Percentiles rank a stretch among this genome's conserved stretches.
Evolutionary conservation across 805 yeast genomes (phyloP).

Genomic region (Myxozyma melibiosi): DNA sequence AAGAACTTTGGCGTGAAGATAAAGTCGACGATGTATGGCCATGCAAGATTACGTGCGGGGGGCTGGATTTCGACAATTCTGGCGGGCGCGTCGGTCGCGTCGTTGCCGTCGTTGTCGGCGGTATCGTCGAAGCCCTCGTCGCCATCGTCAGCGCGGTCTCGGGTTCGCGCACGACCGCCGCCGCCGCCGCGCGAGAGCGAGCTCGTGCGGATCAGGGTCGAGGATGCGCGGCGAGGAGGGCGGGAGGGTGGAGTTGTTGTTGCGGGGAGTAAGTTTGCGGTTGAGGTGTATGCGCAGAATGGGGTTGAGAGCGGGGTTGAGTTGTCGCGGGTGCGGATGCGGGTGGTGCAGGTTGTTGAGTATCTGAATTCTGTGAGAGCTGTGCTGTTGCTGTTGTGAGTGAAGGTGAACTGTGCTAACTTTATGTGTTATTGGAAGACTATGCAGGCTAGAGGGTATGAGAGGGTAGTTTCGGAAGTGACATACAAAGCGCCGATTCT

Average conservation of each 20-base stretch:
- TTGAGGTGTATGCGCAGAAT: not conserved
- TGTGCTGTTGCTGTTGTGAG: not conserved
- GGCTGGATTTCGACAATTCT: not conserved
- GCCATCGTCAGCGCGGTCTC: too few relatives aligned
- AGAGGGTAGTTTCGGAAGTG: slow-evolving; percentile 11
- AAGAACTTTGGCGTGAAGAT: too few relatives aligned
- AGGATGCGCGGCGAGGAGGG: not conserved
- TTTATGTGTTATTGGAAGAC: not conserved
- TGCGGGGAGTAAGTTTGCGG: not conserved
- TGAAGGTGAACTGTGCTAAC: not conserved
- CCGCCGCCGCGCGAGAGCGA: slow-evolving; percentile 1
- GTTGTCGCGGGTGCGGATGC: slow-evolving; percentile 12
- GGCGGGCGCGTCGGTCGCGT: too few relatives aligned
- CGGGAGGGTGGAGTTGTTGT: not conserved
- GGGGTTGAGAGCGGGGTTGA: slow-evolving; percentile 3
- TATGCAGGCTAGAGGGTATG: not conserved
- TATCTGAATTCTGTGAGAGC: slow-evolving; percentile 9
- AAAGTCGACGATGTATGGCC: slow-evolving; percentile 1
- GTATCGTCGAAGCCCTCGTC: too few relatives aligned
- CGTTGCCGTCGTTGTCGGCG: not conserved
- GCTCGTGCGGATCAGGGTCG: slow-evolving; percentile 10
- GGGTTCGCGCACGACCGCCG: too few relatives aligned
- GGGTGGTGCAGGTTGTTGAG: slow-evolving; percentile 8
- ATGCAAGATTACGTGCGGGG: not conserved
- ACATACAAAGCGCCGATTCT: slow-evolving; percentile 3